Conservation (phyloP, 2,329 filamentous ascomycete species). For the Mollisiaceae sp. region DNA sequence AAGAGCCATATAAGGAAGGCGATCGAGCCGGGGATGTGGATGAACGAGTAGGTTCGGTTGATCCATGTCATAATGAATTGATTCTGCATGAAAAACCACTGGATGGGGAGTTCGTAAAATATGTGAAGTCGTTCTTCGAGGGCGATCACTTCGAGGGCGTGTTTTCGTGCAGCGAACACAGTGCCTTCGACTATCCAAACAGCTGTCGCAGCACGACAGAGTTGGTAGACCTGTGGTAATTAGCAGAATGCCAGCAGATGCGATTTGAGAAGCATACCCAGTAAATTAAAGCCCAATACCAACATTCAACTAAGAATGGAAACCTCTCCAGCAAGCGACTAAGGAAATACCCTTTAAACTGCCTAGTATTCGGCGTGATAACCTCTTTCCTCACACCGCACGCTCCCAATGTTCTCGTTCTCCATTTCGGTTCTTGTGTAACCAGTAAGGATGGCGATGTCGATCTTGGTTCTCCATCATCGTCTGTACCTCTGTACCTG, state of each 20-base stretch:
- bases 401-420: constrained; percentile 53
- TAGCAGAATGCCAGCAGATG: constrained; percentile 3
- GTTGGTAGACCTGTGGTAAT: constrained; percentile 67
- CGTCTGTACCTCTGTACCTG: not conserved
- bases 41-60: constrained; percentile 76
- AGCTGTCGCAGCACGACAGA: constrained; percentile 74
- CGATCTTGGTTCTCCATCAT: constrained; percentile 1
- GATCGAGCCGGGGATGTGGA: constrained; percentile 79
- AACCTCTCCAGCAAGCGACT: constrained; percentile 69
- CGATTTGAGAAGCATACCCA: constrained; percentile 60
- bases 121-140: constrained; percentile 68
- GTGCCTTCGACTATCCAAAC: constrained; percentile 71
- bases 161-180: constrained; percentile 56
- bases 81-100: constrained; percentile 59
- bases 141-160: constrained; percentile 70
- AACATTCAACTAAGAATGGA: constrained; percentile 75
- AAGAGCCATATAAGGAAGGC: constrained; percentile 70
- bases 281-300: constrained; percentile 77
- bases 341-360: constrained; percentile 63
- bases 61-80: constrained; percentile 68
- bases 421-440: constrained; percentile 47
- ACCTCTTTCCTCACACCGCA: constrained; percentile 54
- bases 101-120: constrained; percentile 57
- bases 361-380: constrained; percentile 63
- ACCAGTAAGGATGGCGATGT: constrained; percentile 46